Conservation (phyloP, 495 filamentous ascomycete species). For the Saxispiralis lemnorum region DNA sequence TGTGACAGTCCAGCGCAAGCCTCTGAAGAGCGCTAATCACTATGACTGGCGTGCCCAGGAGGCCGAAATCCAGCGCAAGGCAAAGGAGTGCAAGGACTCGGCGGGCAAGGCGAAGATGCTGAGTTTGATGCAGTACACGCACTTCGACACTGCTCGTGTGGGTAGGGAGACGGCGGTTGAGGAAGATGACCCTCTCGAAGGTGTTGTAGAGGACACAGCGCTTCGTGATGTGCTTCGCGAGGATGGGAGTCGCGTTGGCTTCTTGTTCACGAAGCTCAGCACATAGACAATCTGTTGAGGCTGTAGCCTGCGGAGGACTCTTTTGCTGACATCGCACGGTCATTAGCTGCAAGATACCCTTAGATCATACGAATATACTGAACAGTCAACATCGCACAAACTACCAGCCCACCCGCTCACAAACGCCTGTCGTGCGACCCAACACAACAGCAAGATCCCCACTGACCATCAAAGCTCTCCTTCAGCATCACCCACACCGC, state of each 20-base stretch:
- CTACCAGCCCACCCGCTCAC: too few species aligned
- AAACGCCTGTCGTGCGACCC: too few species aligned
- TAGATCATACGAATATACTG: too few species aligned
- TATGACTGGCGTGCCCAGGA: conserved; percentile 47
- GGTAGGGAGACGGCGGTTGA: conserved; percentile 23
- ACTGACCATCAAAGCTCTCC: too few species aligned
- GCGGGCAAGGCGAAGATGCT: conserved; percentile 44
- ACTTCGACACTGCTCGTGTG: conserved; percentile 40
- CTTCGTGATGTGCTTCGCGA: conserved; percentile 43
- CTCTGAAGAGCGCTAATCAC: conserved; percentile 33
- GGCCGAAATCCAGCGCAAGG: conserved; percentile 26
- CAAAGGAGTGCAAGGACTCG: conserved; percentile 25
- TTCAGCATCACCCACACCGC: too few species aligned
- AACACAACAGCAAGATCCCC: too few species aligned
- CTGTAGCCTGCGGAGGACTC: too few species aligned
- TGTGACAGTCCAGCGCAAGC: conserved; percentile 22
- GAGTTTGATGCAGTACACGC: conserved; percentile 46
- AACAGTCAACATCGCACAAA: too few species aligned
- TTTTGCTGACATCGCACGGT: too few species aligned
- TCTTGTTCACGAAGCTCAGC: conserved; percentile 47
- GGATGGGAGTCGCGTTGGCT: conserved; percentile 41
- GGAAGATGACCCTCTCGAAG: conserved; percentile 18
- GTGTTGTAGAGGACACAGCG: conserved; percentile 41
- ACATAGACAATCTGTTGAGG: not conserved
- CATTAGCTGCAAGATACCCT: too few species aligned